Percentiles rank a stretch among this genome's conserved stretches.
These are phyloP conservation scores for Skeletonema marinoi DNA, from an alignment of 108 stramenopile species.

Conservation along the genomic window DNA sequence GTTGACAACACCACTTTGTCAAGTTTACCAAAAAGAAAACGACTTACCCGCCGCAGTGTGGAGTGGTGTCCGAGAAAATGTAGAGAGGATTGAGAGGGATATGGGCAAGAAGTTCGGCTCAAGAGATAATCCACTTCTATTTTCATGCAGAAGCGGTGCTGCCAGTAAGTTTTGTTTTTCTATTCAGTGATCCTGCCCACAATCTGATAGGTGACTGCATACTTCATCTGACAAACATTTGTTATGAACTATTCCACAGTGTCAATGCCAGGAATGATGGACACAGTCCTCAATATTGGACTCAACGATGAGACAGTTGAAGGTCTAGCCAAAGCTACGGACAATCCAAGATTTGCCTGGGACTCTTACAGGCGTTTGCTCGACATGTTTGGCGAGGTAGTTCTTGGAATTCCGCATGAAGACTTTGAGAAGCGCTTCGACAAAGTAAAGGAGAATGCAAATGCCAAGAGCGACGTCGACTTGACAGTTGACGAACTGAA, in stretches of 20 bases:
- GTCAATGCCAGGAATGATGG: constrained; percentile 81
- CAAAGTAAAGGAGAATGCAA: constrained; percentile 48
- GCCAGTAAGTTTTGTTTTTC: constrained; percentile 45
- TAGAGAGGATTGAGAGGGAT: constrained; percentile 61
- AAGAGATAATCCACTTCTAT: constrained; percentile 63
- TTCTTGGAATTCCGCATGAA: constrained; percentile 75
- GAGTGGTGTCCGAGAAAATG: constrained; percentile 42
- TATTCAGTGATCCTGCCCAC: neutral
- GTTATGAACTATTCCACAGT: constrained; percentile 13
- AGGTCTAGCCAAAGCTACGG: constrained; percentile 69
- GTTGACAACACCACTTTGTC: constrained; percentile 40
- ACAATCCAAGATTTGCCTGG: constrained; percentile 79
- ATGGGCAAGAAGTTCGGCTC: constrained; percentile 66
- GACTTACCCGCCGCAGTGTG: constrained; percentile 44
- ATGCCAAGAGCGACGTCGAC: constrained; percentile 60
- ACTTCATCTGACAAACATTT: neutral
- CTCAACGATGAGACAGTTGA: constrained; percentile 80
- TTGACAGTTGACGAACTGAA: constrained; percentile 64
- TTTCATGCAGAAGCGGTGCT: constrained; percentile 68
- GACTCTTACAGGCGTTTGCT: constrained; percentile 85
- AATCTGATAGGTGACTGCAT: neutral
- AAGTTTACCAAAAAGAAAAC: constrained; percentile 35
- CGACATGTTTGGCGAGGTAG: constrained; percentile 89
- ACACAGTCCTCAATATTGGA: constrained; percentile 85
- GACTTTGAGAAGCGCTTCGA: constrained; percentile 75